Base-by-base conservation (phyloP, 2,329 filamentous ascomycete genomes). In the Aspergillus quadrilineatus region DNA sequence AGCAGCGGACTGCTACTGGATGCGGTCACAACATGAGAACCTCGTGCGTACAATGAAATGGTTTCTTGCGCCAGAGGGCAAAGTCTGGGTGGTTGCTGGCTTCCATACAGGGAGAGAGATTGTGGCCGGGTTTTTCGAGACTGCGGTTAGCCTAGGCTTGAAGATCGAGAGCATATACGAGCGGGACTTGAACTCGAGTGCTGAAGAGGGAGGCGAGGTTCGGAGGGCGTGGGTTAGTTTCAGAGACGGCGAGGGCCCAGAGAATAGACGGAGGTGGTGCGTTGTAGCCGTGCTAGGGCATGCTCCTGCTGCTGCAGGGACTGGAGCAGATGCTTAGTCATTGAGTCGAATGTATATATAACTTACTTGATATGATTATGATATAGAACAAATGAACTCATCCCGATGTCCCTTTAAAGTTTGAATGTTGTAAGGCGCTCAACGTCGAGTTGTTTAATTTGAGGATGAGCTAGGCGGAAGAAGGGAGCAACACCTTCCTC, bases 1-100 rank as follows among this genome's bases (percentile, higher is more conserved):
- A 9, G 81, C 82, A 1, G 83, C 84, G 50, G 84, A 86, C 63
- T 86, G 83, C 69, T 78, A 82, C 57, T 87, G 83, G 83, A 83
- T 86, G 79, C 73, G 72, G 0, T 70, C 71, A 22, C 79, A 86
- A 69, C 84, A 87, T 64, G 74, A 76, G 47, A 83, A 82, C 59
- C 76, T 86, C 14, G 79, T 76, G 9, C 71, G 68, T 12, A 84
- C 82, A 1, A 80, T 86, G 76, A 68, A 79, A 5, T 81, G 82
- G 68, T 84, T 85, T 63, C 75, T 86, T 15, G 75, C 78, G 4
- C 63, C 64, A 0, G 56, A 54, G 4, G 66, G 72, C 0, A 64
- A 63, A 17, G 63, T 83, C n/a, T 78, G 81, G 62, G 77, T 82
- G 3, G 78, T 84, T 41, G 80, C 81, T 1, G 82, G 82, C 0